Conservation (phyloP, 345 rosid species). For the Sonneratia caseolaris region DNA sequence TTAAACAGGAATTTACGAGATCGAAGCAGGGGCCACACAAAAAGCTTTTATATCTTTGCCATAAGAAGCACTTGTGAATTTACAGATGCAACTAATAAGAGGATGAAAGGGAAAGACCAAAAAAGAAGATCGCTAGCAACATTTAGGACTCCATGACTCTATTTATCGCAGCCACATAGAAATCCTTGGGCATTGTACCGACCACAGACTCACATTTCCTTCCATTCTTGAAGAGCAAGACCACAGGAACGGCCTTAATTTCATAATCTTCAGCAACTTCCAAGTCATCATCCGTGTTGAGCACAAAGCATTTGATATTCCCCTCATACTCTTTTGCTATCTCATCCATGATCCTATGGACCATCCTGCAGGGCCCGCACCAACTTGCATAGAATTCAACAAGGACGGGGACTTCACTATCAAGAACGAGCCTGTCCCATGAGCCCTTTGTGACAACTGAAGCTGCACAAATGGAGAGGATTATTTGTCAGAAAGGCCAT, state of each 20-base stretch:
- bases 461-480: slow-evolving; percentile 34
- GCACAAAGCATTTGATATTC: slow-evolving; percentile 53
- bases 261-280: slow-evolving; percentile 65
- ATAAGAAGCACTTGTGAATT: neutral
- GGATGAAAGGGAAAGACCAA: neutral
- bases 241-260: slow-evolving; percentile 86
- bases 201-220: slow-evolving; percentile 60
- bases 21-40: neutral
- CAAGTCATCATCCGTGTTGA: slow-evolving; percentile 64
- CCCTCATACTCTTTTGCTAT: slow-evolving; percentile 72
- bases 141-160: slow-evolving; percentile 54
- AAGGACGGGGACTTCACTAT: slow-evolving; percentile 60
- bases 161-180: slow-evolving; percentile 78
- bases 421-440: slow-evolving; percentile 55
- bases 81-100: neutral
- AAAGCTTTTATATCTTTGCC: neutral
- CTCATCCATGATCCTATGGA: slow-evolving; percentile 61
- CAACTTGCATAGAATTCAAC: slow-evolving; percentile 89
- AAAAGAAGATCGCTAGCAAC: neutral
- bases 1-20: neutral
- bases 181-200: slow-evolving; percentile 96
- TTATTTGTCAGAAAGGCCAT: neutral
- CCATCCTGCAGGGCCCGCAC: slow-evolving; percentile 58
- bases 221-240: slow-evolving; percentile 78
- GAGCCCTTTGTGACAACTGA: slow-evolving; percentile 42